Conservation (phyloP, 31 red algal species). For the Endocladia muricata region DNA sequence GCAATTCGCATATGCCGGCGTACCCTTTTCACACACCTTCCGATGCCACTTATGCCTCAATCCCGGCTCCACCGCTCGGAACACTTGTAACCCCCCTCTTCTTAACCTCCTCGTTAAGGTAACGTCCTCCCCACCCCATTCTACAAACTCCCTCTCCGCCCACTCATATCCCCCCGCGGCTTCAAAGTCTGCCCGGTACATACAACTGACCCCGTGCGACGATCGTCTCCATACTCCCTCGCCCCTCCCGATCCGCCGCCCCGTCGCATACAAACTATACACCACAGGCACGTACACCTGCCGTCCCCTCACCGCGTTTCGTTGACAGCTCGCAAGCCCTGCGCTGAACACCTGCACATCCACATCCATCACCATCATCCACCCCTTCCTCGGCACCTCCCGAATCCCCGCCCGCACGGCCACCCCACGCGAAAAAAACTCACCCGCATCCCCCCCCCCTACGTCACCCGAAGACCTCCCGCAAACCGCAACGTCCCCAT, state of each 20-base stretch:
- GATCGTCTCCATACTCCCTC: constrained; percentile 47
- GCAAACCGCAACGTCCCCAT: background rate
- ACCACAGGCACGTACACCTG: constrained; percentile 83
- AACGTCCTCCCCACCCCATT: constrained; percentile 65
- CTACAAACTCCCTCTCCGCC: constrained; percentile 34
- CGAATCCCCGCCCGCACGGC: constrained; percentile 49
- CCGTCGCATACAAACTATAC: constrained; percentile 55
- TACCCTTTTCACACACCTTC: constrained; percentile 40
- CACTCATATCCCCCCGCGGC: constrained; percentile 25
- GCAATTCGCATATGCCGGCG: constrained; percentile 45
- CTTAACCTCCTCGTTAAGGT: constrained; percentile 12
- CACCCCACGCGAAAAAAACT: constrained; percentile 53
- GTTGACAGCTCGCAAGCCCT: constrained; percentile 54
- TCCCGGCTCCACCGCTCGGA: constrained; percentile 68
- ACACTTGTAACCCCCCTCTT: constrained; percentile 27
- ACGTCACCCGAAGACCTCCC: background rate
- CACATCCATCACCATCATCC: constrained; percentile 62
- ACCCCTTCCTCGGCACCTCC: constrained; percentile 20
- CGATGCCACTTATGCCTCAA: constrained; percentile 79
- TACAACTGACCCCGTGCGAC: constrained; percentile 65
- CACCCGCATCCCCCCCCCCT: constrained; percentile 18
- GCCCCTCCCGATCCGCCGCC: constrained; percentile 19
- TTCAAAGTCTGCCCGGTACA: constrained; percentile 64
- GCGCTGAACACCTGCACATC: constrained; percentile 63
- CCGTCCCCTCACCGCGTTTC: constrained; percentile 50